Evolutionary conservation across 495 filamentous ascomycete species (phyloP).

Genomic region (Cryomyces antarcticus): DNA sequence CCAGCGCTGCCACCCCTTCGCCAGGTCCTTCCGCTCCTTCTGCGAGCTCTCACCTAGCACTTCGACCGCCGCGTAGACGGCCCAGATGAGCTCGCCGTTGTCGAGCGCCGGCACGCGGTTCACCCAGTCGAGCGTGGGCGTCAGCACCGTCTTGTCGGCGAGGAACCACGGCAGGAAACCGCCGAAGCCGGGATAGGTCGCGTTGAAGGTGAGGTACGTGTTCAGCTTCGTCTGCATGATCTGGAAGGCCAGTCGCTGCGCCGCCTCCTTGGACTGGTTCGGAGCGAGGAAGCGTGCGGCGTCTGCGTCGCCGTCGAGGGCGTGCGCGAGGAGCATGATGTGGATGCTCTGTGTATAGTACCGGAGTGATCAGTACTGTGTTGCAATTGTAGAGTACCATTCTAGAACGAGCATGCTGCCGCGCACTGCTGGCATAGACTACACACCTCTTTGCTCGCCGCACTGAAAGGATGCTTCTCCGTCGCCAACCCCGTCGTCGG

Average conservation of each 20-base stretch:
- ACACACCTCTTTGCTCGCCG: conserved; percentile 19
- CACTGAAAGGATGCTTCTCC: conserved; percentile 18
- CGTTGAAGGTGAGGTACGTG: conserved; percentile 19
- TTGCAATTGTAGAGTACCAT: too few species aligned
- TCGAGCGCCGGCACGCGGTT: conserved; percentile 18
- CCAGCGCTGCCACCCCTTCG: conserved; percentile 16
- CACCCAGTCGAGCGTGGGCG: conserved; percentile 16
- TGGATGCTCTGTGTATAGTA: conserved; percentile 6
- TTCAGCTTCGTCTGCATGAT: conserved; percentile 18
- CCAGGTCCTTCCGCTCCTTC: conserved; percentile 10
- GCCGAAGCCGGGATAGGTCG: conserved; percentile 20
- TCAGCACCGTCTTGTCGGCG: conserved; percentile 8
- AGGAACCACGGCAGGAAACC: conserved; percentile 19
- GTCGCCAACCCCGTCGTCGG: conserved; percentile 15
- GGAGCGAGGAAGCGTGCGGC: conserved; percentile 17
- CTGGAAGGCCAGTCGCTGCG: conserved; percentile 9
- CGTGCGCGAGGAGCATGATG: conserved; percentile 20
- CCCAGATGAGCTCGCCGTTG: conserved; percentile 20
- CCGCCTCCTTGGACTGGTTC: conserved; percentile 5
- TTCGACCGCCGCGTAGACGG: conserved; percentile 18
- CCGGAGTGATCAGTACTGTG: background rate
- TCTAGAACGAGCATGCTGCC: background rate
- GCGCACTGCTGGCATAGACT: background rate
- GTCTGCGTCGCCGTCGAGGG: conserved; percentile 12
- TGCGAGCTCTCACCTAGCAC: conserved; percentile 10